These are phyloP conservation scores for Exidia glandulosa DNA, from an alignment of 768 basidiomycete genomes.

Conservation along the genomic window DNA sequence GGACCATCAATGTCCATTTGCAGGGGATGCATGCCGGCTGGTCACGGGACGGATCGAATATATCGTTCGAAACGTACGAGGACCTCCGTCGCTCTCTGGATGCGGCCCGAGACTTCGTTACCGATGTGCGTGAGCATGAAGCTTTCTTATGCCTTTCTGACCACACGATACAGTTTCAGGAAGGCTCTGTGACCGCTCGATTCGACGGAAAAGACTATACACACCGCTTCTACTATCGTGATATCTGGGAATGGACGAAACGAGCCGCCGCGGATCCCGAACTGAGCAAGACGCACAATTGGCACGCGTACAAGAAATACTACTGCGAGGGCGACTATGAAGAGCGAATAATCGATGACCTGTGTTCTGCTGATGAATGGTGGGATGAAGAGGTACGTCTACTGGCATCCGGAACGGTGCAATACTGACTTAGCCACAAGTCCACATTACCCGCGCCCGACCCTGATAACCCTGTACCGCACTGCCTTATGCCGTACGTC, in stretches of 20 bases:
- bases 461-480: too few species aligned
- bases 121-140: too few species aligned
- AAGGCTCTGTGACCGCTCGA: conserved; percentile 5
- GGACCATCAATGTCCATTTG: too few species aligned
- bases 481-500: not conserved
- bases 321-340: conserved; percentile 10
- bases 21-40: too few species aligned
- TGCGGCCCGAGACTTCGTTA: too few species aligned
- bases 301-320: conserved; percentile 16
- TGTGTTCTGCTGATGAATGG: conserved; percentile 20
- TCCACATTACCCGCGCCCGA: too few species aligned
- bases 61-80: too few species aligned
- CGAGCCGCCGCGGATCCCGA: conserved; percentile 12
- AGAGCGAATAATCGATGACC: conserved; percentile 17
- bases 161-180: conserved; percentile 10
- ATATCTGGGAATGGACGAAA: conserved; percentile 20
- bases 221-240: conserved; percentile 17
- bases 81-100: too few species aligned
- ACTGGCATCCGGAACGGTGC: not conserved
- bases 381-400: conserved; percentile 17
- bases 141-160: not conserved
- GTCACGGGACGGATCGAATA: too few species aligned
- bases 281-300: conserved; percentile 8
- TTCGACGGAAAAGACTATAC: conserved; percentile 8
- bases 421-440: too few species aligned